Conservation (phyloP, 2,329 filamentous ascomycete genomes). For the Epichloe festucae region DNA sequence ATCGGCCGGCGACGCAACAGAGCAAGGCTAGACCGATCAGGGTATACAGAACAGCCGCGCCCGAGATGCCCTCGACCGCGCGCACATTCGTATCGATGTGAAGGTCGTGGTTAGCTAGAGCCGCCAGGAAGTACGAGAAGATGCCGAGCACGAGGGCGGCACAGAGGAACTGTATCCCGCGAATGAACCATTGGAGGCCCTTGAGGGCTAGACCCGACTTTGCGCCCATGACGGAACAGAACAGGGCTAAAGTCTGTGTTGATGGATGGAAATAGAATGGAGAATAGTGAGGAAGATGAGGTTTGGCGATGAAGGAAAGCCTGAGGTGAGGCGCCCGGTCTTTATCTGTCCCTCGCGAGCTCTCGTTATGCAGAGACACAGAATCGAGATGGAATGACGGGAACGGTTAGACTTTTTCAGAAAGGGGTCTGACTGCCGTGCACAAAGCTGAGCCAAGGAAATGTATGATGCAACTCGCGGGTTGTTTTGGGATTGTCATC, state of each 20-base stretch:
- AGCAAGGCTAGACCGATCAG: conserved; percentile 60
- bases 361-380: too few relatives aligned
- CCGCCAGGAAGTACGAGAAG: conserved; percentile 74
- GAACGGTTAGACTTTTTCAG: too few relatives aligned
- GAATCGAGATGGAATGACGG: too few relatives aligned
- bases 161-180: conserved; percentile 60
- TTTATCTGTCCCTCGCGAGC: too few relatives aligned
- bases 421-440: too few relatives aligned
- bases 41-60: conserved; percentile 62
- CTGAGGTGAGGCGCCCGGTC: too few relatives aligned
- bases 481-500: background rate
- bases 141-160: conserved; percentile 62
- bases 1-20: conserved; percentile 65
- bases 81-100: conserved; percentile 51
- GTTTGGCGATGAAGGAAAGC: background rate
- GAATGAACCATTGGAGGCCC: conserved; percentile 54
- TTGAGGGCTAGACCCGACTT: conserved; percentile 45
- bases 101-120: conserved; percentile 51
- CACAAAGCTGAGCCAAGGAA: background rate
- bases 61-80: conserved; percentile 68
- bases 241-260: too few relatives aligned
- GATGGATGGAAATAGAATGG: too few relatives aligned
- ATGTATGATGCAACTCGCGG: conserved; percentile 1
- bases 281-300: background rate
- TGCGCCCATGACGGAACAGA: conserved; percentile 14